Evolutionary conservation across 768 basidiomycete species (phyloP).

Genomic region (Suillus subaureus): DNA sequence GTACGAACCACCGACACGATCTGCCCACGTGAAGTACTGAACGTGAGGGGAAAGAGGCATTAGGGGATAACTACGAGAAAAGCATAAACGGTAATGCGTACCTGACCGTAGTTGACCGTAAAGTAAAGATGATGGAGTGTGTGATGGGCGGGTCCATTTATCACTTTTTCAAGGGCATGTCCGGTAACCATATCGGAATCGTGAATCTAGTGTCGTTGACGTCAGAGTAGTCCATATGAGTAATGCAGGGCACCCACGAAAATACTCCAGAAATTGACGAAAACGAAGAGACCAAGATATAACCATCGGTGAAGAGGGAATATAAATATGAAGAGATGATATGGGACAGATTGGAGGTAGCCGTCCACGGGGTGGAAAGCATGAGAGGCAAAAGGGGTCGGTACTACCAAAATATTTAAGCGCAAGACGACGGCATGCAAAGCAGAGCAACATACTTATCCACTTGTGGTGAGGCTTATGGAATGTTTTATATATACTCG

Average conservation of each 20-base stretch:
- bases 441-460: slow-evolving; percentile 67
- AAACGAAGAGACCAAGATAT: slow-evolving; percentile 85
- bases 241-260: slow-evolving; percentile 54
- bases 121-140: slow-evolving; percentile 97
- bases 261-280: slow-evolving; percentile 94
- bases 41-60: slow-evolving; percentile 1
- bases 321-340: slow-evolving; percentile 88
- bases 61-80: slow-evolving; percentile 17
- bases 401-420: slow-evolving; percentile 54
- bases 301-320: slow-evolving; percentile 88
- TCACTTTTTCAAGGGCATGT: slow-evolving; percentile 80
- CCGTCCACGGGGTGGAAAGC: slow-evolving; percentile 98
- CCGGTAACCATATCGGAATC: slow-evolving; percentile 99
- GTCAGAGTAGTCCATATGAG: slow-evolving; percentile 3
- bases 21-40: slow-evolving; percentile 97
- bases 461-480: slow-evolving; percentile 99
- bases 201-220: slow-evolving; percentile 67
- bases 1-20: slow-evolving; percentile 82
- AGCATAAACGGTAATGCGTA: slow-evolving; percentile 33
- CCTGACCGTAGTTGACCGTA: slow-evolving; percentile 94
- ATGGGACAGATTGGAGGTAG: slow-evolving; percentile 91
- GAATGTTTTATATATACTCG: slow-evolving; percentile 81
- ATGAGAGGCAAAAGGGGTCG: slow-evolving; percentile 96
- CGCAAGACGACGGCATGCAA: slow-evolving; percentile 11
- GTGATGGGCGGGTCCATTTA: slow-evolving; percentile 99